Evolutionary conservation across 371 early-diverging fungal species (phyloP).

Genomic region (Zancudomyces culisetae): DNA sequence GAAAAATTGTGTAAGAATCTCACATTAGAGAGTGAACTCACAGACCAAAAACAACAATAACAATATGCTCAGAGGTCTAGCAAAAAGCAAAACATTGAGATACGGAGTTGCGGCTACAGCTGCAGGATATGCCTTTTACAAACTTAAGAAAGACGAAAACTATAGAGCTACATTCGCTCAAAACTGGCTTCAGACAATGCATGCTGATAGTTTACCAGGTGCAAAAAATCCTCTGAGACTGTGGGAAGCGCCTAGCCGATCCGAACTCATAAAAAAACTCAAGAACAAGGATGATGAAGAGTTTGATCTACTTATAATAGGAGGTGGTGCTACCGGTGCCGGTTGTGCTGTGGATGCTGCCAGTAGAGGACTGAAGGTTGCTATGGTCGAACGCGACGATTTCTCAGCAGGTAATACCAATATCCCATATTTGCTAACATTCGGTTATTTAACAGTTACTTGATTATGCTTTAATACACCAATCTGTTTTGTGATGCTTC

Average conservation of each 20-base stretch:
- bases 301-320: conserved; percentile 90
- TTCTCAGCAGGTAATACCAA: conserved; percentile 76
- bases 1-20: too few relatives aligned
- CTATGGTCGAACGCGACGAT: conserved; percentile 94
- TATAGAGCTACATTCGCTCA: neutral
- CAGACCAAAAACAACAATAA: too few relatives aligned
- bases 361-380: conserved; percentile 88
- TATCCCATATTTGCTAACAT: too few relatives aligned
- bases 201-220: neutral
- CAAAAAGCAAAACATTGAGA: neutral
- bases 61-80: neutral
- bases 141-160: neutral
- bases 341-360: conserved; percentile 96
- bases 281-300: conserved; percentile 12
- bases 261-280: neutral
- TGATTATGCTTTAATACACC: too few relatives aligned
- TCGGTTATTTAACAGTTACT: too few relatives aligned
- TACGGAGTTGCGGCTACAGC: neutral
- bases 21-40: too few relatives aligned
- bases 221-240: neutral
- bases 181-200: neutral
- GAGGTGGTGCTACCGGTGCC: conserved; percentile 96
- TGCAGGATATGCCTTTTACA: neutral
- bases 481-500: too few relatives aligned
- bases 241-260: neutral